These are phyloP conservation scores for Arabidopsis suecica DNA, from an alignment of 345 rosid genomes.

Conservation along the genomic window DNA sequence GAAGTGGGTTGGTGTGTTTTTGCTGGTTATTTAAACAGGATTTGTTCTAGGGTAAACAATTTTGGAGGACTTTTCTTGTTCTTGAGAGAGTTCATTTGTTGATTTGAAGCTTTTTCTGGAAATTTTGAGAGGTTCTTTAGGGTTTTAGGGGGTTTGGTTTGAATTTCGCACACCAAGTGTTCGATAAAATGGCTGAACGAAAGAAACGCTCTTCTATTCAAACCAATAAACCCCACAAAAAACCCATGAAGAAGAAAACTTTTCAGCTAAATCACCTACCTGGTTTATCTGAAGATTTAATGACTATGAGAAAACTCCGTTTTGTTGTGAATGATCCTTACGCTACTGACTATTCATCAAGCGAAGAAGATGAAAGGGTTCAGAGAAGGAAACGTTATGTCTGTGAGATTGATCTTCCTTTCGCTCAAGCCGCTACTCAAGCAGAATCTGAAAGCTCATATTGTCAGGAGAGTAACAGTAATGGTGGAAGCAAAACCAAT, in stretches of 20 bases:
- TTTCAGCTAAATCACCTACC: conserved; percentile 40
- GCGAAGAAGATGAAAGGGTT: conserved; percentile 82
- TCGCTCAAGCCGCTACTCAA: conserved; percentile 34
- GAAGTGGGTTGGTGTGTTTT: conserved; percentile 33
- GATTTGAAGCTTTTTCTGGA: background rate
- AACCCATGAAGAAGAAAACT: conserved; percentile 35
- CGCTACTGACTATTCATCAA: conserved; percentile 84
- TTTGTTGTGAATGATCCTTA: conserved; percentile 81
- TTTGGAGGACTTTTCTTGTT: conserved; percentile 69
- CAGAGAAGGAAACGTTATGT: conserved; percentile 56
- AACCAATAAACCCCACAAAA: conserved; percentile 39
- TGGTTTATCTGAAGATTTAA: conserved; percentile 43
- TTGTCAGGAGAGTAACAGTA: conserved; percentile 62
- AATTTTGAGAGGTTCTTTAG: conserved; percentile 15
- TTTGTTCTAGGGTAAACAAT: conserved; percentile 67
- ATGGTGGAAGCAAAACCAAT: conserved; percentile 46
- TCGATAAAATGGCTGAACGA: conserved; percentile 52
- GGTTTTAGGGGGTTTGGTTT: conserved; percentile 46
- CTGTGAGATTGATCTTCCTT: conserved; percentile 62
- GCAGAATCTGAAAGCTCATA: conserved; percentile 56
- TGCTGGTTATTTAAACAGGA: conserved; percentile 57
- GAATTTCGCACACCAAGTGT: conserved; percentile 33
- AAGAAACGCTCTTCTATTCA: conserved; percentile 44
- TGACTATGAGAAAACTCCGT: conserved; percentile 61
- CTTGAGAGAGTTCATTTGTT: conserved; percentile 58